These are phyloP conservation scores for Ceratocystis lukuohia DNA, from an alignment of 2,329 filamentous ascomycete genomes.

Conservation along the genomic window DNA sequence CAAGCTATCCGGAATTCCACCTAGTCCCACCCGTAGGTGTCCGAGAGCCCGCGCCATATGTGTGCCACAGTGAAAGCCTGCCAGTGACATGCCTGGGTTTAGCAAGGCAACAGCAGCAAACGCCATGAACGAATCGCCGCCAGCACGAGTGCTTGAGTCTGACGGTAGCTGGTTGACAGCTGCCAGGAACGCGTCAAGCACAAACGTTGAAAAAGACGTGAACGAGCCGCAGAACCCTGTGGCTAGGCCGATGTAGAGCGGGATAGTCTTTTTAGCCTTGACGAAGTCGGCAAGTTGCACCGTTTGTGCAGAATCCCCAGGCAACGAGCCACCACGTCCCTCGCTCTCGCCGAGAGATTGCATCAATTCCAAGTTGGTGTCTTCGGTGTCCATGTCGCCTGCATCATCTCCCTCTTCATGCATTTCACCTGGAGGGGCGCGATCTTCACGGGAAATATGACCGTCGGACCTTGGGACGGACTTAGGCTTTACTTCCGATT, in stretches of 20 bases:
- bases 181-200: slow-evolving; percentile 66
- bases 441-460: background rate
- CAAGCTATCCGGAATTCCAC: slow-evolving; percentile 9
- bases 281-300: slow-evolving; percentile 28
- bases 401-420: background rate
- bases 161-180: slow-evolving; percentile 56
- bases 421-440: background rate
- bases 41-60: slow-evolving; percentile 62
- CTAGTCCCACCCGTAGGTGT: background rate
- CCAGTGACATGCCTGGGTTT: slow-evolving; percentile 57
- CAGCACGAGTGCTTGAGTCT: slow-evolving; percentile 39
- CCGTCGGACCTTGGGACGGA: background rate
- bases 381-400: background rate
- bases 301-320: background rate
- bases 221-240: slow-evolving; percentile 84
- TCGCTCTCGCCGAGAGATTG: slow-evolving; percentile 15
- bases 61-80: slow-evolving; percentile 56
- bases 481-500: background rate
- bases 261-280: slow-evolving; percentile 68
- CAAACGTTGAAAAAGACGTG: slow-evolving; percentile 79
- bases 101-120: slow-evolving; percentile 59
- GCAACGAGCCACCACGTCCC: background rate
- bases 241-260: slow-evolving; percentile 72
- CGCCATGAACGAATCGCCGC: slow-evolving; percentile 73
- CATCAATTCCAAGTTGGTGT: slow-evolving; percentile 1